Base-by-base conservation (phyloP, 257 asterid species). In the Solanum virginianum region DNA sequence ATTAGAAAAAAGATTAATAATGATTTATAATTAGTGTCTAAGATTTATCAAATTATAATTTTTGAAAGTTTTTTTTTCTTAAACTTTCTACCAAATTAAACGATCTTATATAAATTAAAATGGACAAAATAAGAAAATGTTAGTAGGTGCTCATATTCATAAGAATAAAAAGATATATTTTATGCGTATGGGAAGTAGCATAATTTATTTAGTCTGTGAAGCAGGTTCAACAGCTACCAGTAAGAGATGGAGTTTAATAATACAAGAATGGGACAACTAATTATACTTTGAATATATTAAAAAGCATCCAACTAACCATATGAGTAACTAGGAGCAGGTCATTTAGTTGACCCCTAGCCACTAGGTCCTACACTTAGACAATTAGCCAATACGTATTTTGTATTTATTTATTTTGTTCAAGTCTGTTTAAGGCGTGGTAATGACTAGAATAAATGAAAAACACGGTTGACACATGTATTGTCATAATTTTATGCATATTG, bases 81-180 rank as follows among this genome's bases (percentile, higher is more conserved):
- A 26, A 13, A 63, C 14, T 63, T 12, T 63, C 0, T 63, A 24
- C 6, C 0, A 24, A 63, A 0, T 62, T 0, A 3, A 57, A 0
- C 9, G 4, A 10, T 24, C 0, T 24, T 7, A 63, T 17, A 24
- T 24, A 24, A 63, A 24, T 6, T 24, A 2, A 12, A 10, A 12
- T 5, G 1, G 41, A 12, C 0, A 3, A 1, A 51, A 0, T 22
- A 14, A 0, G 2, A 45, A 45, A 45, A 45, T n/a, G 45, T 39
- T 2, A 55, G 8, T 51, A 24, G 71, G 55, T 55, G 77, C 3
- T 36, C 24, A 82, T 12, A 81, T 10, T 70, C 79, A 10, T 29
- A 32, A 32, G 36, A 32, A 32, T 32, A 32, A 32, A 32, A 32
- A 32, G 51, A 24, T 15, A 22, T 12, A 82, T 43, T 82, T 82